Conservation (phyloP, 306 rosid species). For the Casuarina glauca region DNA sequence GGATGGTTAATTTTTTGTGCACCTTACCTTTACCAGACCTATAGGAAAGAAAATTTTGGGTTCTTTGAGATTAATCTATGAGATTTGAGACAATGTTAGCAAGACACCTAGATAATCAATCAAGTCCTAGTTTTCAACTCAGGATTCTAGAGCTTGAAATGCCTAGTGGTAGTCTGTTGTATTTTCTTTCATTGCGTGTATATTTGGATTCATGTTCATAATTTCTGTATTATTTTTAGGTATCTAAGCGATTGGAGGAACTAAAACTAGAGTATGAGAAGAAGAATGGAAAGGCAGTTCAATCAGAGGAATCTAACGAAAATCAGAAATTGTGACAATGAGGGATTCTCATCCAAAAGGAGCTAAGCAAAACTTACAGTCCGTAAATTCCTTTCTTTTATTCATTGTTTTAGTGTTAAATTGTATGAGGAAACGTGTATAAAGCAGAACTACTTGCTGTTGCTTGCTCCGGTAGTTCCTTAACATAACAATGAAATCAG, state of each 20-base stretch:
- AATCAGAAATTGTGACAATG: constrained; percentile 29
- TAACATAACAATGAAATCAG: background rate
- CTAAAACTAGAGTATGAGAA: constrained; percentile 64
- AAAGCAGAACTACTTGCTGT: background rate
- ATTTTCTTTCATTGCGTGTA: background rate
- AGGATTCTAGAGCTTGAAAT: background rate
- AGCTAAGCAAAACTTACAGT: background rate
- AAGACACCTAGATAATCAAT: no score
- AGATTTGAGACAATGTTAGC: no score
- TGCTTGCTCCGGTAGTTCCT: background rate
- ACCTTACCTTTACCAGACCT: background rate
- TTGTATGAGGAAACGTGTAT: background rate
- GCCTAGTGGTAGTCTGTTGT: background rate
- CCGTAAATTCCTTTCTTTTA: background rate
- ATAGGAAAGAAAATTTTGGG: background rate
- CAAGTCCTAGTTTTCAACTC: no score
- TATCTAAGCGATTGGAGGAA: constrained; percentile 76
- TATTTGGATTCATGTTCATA: background rate
- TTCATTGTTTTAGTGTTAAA: background rate
- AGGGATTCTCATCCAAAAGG: constrained; percentile 12
- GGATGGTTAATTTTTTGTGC: background rate
- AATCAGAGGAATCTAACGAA: constrained; percentile 29
- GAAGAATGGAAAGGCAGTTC: constrained; percentile 51
- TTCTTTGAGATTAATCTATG: background rate
- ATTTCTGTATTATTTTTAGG: constrained; percentile 41